These are phyloP conservation scores for Fusarium setosum DNA, from an alignment of 2,329 filamentous ascomycete genomes.

Conservation along the genomic window DNA sequence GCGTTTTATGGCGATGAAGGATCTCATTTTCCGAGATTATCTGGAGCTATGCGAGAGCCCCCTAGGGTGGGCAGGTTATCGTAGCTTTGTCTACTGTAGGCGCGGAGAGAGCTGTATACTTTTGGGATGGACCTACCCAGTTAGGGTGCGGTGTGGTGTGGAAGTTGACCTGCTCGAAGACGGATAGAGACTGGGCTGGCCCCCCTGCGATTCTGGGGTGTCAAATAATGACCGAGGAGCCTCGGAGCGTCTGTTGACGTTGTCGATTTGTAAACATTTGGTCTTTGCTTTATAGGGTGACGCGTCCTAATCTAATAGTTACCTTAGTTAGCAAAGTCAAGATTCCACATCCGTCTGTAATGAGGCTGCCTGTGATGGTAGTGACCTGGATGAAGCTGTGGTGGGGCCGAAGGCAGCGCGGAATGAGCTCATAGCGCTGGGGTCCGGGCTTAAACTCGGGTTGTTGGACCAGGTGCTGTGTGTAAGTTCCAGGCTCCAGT, in stretches of 20 bases:
- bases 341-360: neutral
- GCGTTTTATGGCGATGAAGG: conserved; percentile 53
- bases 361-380: conserved; percentile 10
- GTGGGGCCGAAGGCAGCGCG: conserved; percentile 28
- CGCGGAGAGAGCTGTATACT: conserved; percentile 14
- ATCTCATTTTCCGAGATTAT: conserved; percentile 42
- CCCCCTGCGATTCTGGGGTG: neutral
- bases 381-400: conserved; percentile 31
- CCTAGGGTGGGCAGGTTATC: conserved; percentile 12
- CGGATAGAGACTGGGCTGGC: neutral
- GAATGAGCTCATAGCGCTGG: conserved; percentile 37
- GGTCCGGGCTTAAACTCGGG: conserved; percentile 1
- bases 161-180: neutral
- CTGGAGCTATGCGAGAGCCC: conserved; percentile 46
- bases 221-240: neutral
- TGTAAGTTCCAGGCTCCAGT: conserved; percentile 6
- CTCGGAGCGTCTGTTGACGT: neutral
- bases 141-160: neutral
- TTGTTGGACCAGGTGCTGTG: too few species aligned
- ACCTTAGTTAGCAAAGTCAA: neutral
- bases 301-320: neutral
- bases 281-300: neutral
- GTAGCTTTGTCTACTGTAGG: conserved; percentile 9
- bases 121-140: neutral
- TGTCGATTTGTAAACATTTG: neutral